Base-by-base conservation (phyloP, 345 rosid genomes). In the Geranium brycei region DNA sequence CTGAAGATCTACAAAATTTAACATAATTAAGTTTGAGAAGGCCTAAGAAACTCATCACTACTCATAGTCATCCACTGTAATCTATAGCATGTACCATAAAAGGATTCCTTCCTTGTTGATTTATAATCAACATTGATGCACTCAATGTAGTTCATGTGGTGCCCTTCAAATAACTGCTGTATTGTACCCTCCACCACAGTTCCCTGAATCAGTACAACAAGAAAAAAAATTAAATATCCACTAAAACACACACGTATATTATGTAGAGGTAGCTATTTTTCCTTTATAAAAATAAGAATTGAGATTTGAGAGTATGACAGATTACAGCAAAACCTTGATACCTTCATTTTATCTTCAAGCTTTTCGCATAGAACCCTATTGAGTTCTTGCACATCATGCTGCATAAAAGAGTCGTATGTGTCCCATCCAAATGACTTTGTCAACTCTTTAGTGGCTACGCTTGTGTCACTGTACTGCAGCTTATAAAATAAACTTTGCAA, bases 291-390 rank as follows among this genome's bases (percentile, higher is more conserved):
- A 55, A 56, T 31, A 15, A 62, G 17, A 19, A 67, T 40, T 62
- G 5, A 47, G 15, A 51, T 32, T 19, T 28, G 31, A 53, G 4
- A 38, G 32, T 5, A 31, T 53, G 59, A 13, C 41, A 8, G 30
- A 16, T 7, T 35, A 14, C 56, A 16, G 35, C 35, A 32, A 16
- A 64, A 64, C 31, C 35, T 35, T 8, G 13, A 60, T 63, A 82
- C 86, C 86, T 82, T 82, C 86, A 82, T 82, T 61, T 82, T 79
- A 64, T 82, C 83, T 64, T 82, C 86, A 47, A 82, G 83, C 70
- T 82, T 82, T 70, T 82, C 83, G 67, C 80, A 68, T 0, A 82
- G 75, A 14, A 82, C 86, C 32, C 86, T 79, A 30, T 79, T 79
- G n/a, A 82, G 78, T 69, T 82, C 86, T 72, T 82, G 86, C 57